Evolutionary conservation across 805 yeast genomes (phyloP).

Genomic region (Saturnispora sekii): DNA sequence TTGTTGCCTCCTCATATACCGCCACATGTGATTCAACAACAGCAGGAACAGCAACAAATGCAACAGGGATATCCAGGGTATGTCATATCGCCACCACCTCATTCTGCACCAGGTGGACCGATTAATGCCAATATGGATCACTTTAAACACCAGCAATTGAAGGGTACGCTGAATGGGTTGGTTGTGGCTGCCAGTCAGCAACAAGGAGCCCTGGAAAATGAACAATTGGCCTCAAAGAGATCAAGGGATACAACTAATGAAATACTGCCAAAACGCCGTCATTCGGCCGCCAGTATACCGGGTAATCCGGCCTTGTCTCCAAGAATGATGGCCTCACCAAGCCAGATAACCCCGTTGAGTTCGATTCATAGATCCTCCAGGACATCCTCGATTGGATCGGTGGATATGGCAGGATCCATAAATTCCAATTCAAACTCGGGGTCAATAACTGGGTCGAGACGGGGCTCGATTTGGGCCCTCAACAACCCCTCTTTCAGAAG

Average conservation of each 20-base stretch:
- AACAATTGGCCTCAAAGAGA: conserved; percentile 12
- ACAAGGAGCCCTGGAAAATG: neutral
- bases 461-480: conserved; percentile 11
- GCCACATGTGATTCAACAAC: conserved; percentile 18
- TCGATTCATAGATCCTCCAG: conserved; percentile 10
- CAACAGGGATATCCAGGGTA: neutral
- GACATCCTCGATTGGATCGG: conserved; percentile 11
- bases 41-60: conserved; percentile 14
- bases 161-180: neutral
- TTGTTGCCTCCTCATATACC: conserved; percentile 2
- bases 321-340: conserved; percentile 12
- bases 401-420: conserved; percentile 3
- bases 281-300: conserved; percentile 25
- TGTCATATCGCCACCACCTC: neutral
- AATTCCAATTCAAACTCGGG: conserved; percentile 2
- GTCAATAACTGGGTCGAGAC: conserved; percentile 7
- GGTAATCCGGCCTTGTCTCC: conserved; percentile 12
- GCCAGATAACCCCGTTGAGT: conserved; percentile 4
- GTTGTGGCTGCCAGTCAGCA: conserved; percentile 1
- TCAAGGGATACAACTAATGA: conserved; percentile 23
- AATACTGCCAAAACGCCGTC: conserved; percentile 19
- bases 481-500: conserved; percentile 3
- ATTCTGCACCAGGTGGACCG: neutral
- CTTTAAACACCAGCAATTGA: no score
- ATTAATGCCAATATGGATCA: no score